Conservation (phyloP, 495 filamentous ascomycete species). For the Penicillium coffeae region DNA sequence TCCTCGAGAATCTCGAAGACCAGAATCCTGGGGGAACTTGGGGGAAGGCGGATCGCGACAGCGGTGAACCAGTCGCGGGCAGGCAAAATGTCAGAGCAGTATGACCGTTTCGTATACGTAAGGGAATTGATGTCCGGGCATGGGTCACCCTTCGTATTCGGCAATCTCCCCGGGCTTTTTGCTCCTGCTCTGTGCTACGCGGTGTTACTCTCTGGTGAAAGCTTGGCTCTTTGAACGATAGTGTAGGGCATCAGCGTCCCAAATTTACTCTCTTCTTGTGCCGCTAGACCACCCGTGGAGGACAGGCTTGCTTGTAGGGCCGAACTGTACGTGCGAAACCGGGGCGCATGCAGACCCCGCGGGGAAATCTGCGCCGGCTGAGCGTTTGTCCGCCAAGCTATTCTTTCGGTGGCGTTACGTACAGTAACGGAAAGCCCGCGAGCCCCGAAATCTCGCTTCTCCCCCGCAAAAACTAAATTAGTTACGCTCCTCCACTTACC, state of each 20-base stretch:
- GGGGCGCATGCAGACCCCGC: background rate
- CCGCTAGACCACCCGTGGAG: too few species aligned
- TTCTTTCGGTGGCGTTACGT: background rate
- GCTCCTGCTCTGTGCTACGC: too few species aligned
- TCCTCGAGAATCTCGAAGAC: background rate
- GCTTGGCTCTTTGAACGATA: too few species aligned
- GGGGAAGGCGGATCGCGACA: background rate
- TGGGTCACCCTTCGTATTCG: too few species aligned
- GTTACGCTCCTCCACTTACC: background rate
- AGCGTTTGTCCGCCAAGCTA: background rate
- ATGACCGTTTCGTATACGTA: background rate
- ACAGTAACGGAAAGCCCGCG: background rate
- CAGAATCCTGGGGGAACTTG: background rate
- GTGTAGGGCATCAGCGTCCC: too few species aligned
- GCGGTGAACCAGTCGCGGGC: conserved; percentile 18
- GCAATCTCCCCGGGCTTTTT: too few species aligned
- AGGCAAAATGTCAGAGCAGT: conserved; percentile 19
- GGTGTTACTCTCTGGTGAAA: too few species aligned
- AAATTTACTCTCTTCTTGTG: too few species aligned
- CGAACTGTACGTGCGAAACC: background rate
- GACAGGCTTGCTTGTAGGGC: background rate
- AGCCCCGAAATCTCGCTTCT: background rate
- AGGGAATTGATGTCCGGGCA: background rate
- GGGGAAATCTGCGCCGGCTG: background rate
- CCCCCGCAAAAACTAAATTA: background rate